These are phyloP conservation scores for Leccinum pachyderme DNA, from an alignment of 1,284 basidiomycete genomes.

Conservation along the genomic window DNA sequence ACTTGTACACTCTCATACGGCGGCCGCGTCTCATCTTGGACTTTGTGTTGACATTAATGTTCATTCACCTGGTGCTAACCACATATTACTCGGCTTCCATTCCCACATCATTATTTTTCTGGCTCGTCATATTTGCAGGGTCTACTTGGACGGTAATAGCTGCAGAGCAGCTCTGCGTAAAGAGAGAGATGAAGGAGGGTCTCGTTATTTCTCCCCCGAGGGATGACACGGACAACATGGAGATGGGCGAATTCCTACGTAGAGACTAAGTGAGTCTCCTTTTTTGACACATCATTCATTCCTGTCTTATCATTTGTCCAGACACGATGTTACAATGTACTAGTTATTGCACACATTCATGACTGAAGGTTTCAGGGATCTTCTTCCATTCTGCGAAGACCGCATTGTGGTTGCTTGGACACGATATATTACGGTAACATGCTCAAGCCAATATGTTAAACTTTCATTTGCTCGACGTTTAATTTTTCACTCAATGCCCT, in stretches of 20 bases:
- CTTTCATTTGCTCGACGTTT: slow-evolving; percentile 16
- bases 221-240: slow-evolving; percentile 49
- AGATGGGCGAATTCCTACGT: slow-evolving; percentile 55
- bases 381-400: slow-evolving; percentile 1
- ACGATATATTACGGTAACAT: slow-evolving; percentile 6
- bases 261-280: slow-evolving; percentile 33
- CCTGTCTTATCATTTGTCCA: slow-evolving; percentile 4
- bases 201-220: slow-evolving; percentile 53
- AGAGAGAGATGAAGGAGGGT: slow-evolving; percentile 89
- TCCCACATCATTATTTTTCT: slow-evolving; percentile 90
- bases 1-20: slow-evolving; percentile 84
- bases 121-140: slow-evolving; percentile 74
- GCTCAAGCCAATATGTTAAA: slow-evolving; percentile 1
- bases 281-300: slow-evolving; percentile 1
- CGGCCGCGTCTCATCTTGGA: slow-evolving; percentile 93
- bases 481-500: not conserved
- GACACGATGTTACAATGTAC: slow-evolving; percentile 26
- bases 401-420: not conserved
- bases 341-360: slow-evolving; percentile 14
- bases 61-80: slow-evolving; percentile 89
- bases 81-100: slow-evolving; percentile 88
- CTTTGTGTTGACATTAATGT: slow-evolving; percentile 85
- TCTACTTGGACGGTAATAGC: slow-evolving; percentile 74
- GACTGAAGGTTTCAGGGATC: slow-evolving; percentile 12
- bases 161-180: slow-evolving; percentile 91